Evolutionary conservation across 768 basidiomycete genomes (phyloP), one percentile per base, ranked within the genome.

Genomic region (Hygrocybe coccinea): DNA sequence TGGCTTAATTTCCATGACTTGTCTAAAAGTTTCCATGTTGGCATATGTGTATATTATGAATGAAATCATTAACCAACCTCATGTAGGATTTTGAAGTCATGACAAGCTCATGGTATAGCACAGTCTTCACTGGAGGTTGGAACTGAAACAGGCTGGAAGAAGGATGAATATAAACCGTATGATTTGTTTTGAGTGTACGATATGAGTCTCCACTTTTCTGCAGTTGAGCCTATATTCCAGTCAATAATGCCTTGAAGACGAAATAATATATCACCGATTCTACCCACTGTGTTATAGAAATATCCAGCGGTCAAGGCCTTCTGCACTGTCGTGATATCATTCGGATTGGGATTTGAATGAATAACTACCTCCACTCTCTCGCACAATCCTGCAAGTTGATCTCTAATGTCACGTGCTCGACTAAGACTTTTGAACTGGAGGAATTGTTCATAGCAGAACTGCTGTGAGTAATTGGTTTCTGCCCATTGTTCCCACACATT

Each of bases 401-500:
- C 91, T 22, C 97, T 85, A 62, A 99, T 95, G 70, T 99, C 95
- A 24, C 97, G 86, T 0, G 97, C 95, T 37, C 97, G 82, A 64
- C 87, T 89, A 22, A 99, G 75, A 59, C 89, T 91, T 79, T 98
- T 97, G 79, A 87, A 94, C 67, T 95, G 95, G 48, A 97, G 71
- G 74, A 91, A 97, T 60, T 95, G 91, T 66, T 95, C 94, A 67
- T 95, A 97, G 65, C 92, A 95, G 73, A 92, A 97, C 64, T 95
- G 91, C 67, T 97, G 92, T 19, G 92, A 95, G 67, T 94, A 98
- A 65, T 93, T 93, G 21, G 95, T 91, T 59, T 99, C 97, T 17
- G 90, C 90, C 97, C 97, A 99, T 66, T 97, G 95, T 68, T 97
- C 95, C 89, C 94, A 98, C 11, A 98, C 92, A 67, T 98, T 98